Conservation (phyloP, 2,329 filamentous ascomycete genomes). For the Ceratocystis papillata region DNA sequence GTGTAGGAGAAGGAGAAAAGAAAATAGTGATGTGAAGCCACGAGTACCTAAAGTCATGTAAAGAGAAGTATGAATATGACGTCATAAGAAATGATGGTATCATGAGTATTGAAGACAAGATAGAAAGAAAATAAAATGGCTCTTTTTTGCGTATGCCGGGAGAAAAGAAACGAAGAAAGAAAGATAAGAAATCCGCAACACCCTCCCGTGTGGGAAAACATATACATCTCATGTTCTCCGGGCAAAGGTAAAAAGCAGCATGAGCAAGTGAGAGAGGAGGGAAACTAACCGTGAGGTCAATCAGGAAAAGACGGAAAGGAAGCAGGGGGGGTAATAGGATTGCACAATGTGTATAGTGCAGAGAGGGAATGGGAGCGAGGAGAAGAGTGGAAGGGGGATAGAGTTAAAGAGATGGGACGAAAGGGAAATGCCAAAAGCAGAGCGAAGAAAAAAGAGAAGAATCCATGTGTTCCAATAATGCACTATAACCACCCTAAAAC, state of each 20-base stretch:
- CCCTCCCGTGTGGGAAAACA: too few species aligned
- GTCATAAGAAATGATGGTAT: constrained; percentile 21
- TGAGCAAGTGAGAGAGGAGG: background rate
- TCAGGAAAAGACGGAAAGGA: background rate
- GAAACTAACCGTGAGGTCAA: background rate
- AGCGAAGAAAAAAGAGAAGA: constrained; percentile 8
- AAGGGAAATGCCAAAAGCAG: background rate
- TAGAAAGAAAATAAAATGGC: constrained; percentile 6
- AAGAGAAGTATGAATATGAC: constrained; percentile 11
- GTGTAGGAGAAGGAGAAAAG: background rate
- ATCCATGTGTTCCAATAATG: constrained; percentile 6
- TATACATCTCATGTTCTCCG: too few species aligned
- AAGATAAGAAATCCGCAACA: background rate
- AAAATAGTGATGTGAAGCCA: background rate
- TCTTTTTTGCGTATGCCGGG: background rate
- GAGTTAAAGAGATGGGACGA: constrained; percentile 5
- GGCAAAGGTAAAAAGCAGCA: too few species aligned
- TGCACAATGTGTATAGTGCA: background rate
- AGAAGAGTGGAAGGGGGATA: background rate
- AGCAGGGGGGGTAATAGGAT: background rate
- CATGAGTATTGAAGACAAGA: constrained; percentile 14
- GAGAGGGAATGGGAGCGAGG: background rate
- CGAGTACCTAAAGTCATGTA: constrained; percentile 1
- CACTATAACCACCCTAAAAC: background rate
- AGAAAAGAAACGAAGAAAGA: background rate